Percentiles rank a stretch among this genome's conserved stretches.
phyloP scores from a whole-genome alignment of 352 stramenopile genomes.

The Phytophthora tubulina region DNA sequence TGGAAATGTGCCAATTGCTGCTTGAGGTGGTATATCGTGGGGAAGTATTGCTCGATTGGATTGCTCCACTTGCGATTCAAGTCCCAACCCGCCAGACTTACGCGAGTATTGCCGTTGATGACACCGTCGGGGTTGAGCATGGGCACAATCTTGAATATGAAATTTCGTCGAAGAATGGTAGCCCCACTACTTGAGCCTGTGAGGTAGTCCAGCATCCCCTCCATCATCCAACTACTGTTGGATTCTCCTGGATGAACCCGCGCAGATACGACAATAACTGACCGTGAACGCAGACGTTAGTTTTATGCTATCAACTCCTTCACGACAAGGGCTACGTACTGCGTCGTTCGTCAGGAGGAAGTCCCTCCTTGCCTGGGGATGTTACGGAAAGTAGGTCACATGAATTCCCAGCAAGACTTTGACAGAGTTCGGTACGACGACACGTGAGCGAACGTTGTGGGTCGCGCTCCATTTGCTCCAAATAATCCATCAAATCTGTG shows the following conservation, averaged over 20 bases:
- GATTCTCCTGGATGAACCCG: slow-evolving; percentile 92
- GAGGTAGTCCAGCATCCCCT: slow-evolving; percentile 93
- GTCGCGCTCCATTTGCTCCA: slow-evolving; percentile 70
- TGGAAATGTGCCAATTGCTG: slow-evolving; percentile 72
- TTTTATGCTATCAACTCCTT: too few species aligned
- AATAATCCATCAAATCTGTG: slow-evolving; percentile 77
- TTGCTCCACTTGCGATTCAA: slow-evolving; percentile 87
- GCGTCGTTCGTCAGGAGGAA: slow-evolving; percentile 57
- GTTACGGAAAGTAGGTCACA: slow-evolving; percentile 93
- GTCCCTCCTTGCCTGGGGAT: slow-evolving; percentile 48
- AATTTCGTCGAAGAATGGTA: slow-evolving; percentile 72
- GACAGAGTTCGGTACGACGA: slow-evolving; percentile 81
- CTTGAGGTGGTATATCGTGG: slow-evolving; percentile 85
- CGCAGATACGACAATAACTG: slow-evolving; percentile 87
- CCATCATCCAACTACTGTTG: slow-evolving; percentile 93
- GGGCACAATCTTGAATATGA: slow-evolving; percentile 92
- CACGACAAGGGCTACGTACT: slow-evolving; percentile 37
- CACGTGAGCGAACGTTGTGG: slow-evolving; percentile 50
- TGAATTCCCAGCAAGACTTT: slow-evolving; percentile 84
- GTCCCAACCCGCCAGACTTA: slow-evolving; percentile 86
- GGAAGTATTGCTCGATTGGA: slow-evolving; percentile 83
- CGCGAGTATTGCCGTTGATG: slow-evolving; percentile 93
- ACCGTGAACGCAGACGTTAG: background rate
- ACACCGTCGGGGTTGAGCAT: slow-evolving; percentile 95
- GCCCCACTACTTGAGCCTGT: slow-evolving; percentile 72